phyloP scores from a whole-genome alignment of 2,329 filamentous ascomycete species.

The Raffaelea deltoideospora region DNA sequence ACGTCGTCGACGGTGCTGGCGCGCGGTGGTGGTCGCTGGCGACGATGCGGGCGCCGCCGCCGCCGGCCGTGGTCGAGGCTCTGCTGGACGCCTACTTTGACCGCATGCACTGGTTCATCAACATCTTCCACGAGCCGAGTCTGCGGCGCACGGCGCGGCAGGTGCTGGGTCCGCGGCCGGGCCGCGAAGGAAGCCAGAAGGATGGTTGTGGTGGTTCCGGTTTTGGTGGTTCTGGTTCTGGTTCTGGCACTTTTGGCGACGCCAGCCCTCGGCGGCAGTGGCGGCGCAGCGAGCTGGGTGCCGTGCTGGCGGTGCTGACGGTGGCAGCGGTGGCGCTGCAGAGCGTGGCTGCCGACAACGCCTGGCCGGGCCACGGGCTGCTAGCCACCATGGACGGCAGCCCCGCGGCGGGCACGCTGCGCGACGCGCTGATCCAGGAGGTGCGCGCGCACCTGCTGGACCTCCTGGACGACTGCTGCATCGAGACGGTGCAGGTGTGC shows the following conservation, averaged over 20 bases:
- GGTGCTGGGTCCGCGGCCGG: conserved; percentile 2
- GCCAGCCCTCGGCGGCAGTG: not conserved
- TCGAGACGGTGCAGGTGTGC: conserved; percentile 7
- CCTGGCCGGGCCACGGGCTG: not conserved
- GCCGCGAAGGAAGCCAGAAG: too few species aligned
- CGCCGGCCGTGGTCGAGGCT: conserved; percentile 3
- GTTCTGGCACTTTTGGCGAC: too few species aligned
- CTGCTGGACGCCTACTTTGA: conserved; percentile 10
- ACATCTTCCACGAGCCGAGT: conserved; percentile 10
- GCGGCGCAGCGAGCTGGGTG: not conserved
- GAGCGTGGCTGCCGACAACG: too few species aligned
- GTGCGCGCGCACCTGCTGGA: conserved; percentile 7
- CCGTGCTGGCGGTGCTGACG: too few species aligned
- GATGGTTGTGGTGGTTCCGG: too few species aligned
- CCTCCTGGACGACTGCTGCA: conserved; percentile 6
- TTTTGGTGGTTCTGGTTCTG: too few species aligned
- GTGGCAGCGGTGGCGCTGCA: too few species aligned
- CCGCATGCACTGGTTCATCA: conserved; percentile 10
- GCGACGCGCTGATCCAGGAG: conserved; percentile 6
- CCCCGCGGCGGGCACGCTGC: conserved; percentile 1
- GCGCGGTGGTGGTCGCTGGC: conserved; percentile 2
- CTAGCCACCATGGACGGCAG: too few species aligned
- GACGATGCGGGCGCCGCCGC: conserved; percentile 1
- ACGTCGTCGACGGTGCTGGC: too few species aligned
- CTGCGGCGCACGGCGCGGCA: conserved; percentile 6